Evolutionary conservation across 352 stramenopile genomes (phyloP).

Genomic region (Pythium angustatum): DNA sequence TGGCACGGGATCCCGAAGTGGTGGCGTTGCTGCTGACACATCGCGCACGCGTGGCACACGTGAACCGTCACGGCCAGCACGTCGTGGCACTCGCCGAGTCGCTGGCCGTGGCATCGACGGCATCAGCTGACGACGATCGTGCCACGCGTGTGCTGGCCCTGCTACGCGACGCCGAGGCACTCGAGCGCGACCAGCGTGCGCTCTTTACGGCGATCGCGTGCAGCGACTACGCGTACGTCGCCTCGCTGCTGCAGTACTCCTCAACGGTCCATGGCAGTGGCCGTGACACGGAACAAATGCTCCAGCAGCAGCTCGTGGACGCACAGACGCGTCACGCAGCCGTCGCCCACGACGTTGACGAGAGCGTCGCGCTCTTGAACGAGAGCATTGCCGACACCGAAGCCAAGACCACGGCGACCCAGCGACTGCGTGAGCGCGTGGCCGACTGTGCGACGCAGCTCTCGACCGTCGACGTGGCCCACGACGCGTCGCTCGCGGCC

Average conservation of each 20-base stretch:
- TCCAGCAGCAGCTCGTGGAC: conserved; percentile 18
- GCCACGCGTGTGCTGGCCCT: conserved; percentile 35
- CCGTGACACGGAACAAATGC: neutral
- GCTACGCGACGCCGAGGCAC: conserved; percentile 41
- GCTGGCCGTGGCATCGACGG: conserved; percentile 16
- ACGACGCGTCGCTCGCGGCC: conserved; percentile 51
- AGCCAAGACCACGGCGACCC: conserved; percentile 47
- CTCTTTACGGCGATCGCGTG: conserved; percentile 72
- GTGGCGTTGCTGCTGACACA: conserved; percentile 63
- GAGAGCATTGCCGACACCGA: conserved; percentile 78
- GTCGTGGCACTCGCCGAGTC: conserved; percentile 47
- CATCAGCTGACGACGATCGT: neutral
- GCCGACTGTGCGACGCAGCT: conserved; percentile 61
- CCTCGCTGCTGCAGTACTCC: conserved; percentile 44
- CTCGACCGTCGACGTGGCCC: conserved; percentile 42
- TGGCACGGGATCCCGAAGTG: conserved; percentile 47
- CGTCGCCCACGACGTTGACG: conserved; percentile 34
- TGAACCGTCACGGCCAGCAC: conserved; percentile 59
- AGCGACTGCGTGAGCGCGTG: conserved; percentile 50
- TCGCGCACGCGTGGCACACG: conserved; percentile 57
- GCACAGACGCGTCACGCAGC: conserved; percentile 28
- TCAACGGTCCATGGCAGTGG: no score
- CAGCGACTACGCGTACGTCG: conserved; percentile 67
- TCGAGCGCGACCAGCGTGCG: conserved; percentile 53
- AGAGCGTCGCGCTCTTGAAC: conserved; percentile 56